Base-by-base conservation (phyloP, 2,329 filamentous ascomycete species). In the Aspergillus pseudoviridinutans region DNA sequence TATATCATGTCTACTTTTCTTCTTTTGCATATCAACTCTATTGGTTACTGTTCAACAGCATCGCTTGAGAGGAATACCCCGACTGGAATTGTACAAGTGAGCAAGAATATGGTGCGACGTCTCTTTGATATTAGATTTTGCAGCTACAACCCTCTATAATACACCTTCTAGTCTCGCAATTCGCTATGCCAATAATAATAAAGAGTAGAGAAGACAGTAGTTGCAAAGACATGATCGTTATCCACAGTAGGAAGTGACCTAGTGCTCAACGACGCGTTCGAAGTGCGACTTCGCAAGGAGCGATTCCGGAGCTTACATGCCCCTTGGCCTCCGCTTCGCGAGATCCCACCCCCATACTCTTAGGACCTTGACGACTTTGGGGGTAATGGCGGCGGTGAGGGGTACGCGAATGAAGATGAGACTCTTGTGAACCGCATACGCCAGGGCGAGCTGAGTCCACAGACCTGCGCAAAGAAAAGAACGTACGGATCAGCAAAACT, bases 341-440 rank as follows among this genome's bases (percentile, higher is more conserved):
- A 99, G 94, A 71, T 97, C 86, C 88, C 91, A 97, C 4, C 94
- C 94, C 91, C 93, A 96, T 12, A 85, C 83, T 62, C 93, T 82
- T 28, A 99, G 79, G 12, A 87, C 84, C 76, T 91, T 95, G 68
- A 97, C 94, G n/a, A 97, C 87, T 76, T 95, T 97, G 1, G 94
- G 94, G 8, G 91, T 92, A 35, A 97, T 82, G 2, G 92, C 93
- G 12, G 91, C 92, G 1, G 94, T 94, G 62, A 97, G 78, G 8
- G 94, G 94, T 9, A 99, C 91, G n/a, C 94, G 86, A 64, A 97
- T 75, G 75, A 99, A 96, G 68, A 99, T 97, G 74, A 97, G 91
- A 66, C 90, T 95, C 79, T 99, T 99, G 81, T 99, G 94, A 58
- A 99, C 91, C 28, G 93, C 93, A 71, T 99, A 99, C 12, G 94